Conservation (phyloP, 2,329 filamentous ascomycete species). For the Aspergillus sp. region DNA sequence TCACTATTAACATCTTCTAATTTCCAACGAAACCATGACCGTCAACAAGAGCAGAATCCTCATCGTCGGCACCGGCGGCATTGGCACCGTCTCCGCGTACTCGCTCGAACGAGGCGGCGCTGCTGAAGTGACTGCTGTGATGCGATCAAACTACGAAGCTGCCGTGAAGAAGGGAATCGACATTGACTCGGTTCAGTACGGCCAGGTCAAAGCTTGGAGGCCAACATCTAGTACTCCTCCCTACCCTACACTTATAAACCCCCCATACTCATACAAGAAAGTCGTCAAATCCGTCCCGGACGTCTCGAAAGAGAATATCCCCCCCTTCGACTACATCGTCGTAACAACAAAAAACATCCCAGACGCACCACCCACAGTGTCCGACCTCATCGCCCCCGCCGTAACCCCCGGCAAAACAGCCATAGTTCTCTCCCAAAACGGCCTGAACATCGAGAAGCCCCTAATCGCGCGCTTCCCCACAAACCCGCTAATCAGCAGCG, state of each 20-base stretch:
- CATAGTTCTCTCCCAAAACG: constrained; percentile 62
- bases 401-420: constrained; percentile 52
- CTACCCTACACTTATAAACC: neutral
- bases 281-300: constrained; percentile 48
- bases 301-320: constrained; percentile 23
- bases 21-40: neutral
- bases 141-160: neutral
- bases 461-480: constrained; percentile 51
- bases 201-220: neutral
- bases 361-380: constrained; percentile 51
- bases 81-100: neutral
- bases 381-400: constrained; percentile 53
- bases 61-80: neutral
- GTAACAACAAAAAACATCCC: constrained; percentile 60
- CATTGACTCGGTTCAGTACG: neutral
- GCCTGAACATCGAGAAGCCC: constrained; percentile 61
- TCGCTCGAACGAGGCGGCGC: neutral
- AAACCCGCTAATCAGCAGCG: constrained; percentile 54
- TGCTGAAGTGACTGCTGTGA: neutral
- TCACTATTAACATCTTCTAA: too few species aligned
- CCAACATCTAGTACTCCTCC: neutral
- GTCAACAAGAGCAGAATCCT: neutral
- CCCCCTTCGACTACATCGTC: constrained; percentile 55
- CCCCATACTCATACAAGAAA: neutral
- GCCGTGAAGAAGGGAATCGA: neutral